Evolutionary conservation across 371 early-diverging fungal genomes (phyloP), one percentile per base, ranked within the genome.

Genomic region (Circinella umbellata): DNA sequence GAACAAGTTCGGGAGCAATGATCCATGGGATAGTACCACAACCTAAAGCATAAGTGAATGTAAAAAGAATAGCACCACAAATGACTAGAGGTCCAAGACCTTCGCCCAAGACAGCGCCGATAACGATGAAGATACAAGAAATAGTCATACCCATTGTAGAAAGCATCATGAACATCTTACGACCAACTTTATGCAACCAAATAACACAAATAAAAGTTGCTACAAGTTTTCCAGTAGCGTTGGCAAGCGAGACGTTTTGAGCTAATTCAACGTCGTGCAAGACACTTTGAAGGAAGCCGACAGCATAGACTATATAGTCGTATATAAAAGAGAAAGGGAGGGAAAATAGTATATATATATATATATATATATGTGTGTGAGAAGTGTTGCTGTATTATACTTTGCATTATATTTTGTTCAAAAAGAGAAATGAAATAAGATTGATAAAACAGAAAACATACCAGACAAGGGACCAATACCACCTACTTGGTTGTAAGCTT

Each of bases 11-110:
- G 10, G 82, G 82, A 17, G 84, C 84, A 69, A 81, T 79, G 71
- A 83, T 66, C 84, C 84, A 83, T 18, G 84, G 84, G 65, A 83
- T 80, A 3, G 80, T 80, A 75, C 84, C 84, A 69, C 84, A 83
- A n/a, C 84, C 84, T 68, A 79, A 73, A 66, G 73, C 72, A 65
- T 83, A 83, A 3, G 81, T 76, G 38, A 75, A 75, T 4, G 77
- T 76, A 60, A 76, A 83, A 27, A 79, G 38, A 34, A 83, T 53
- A 35, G 78, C 82, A 27, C 69, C 78, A 42, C 78, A 70, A 67
- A 83, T 80, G 9, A 80, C 73, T 18, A 83, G 73, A 18, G 76
- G 76, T 34, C 70, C 81, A 60, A 77, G 65, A n/a, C 36, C 49
- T 49, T 64, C 71, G 35, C 64, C 61, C 0, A 75, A 59, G 3